phyloP scores from a whole-genome alignment of 2,329 filamentous ascomycete species.

The Phaeosphaeriaceae sp. region DNA sequence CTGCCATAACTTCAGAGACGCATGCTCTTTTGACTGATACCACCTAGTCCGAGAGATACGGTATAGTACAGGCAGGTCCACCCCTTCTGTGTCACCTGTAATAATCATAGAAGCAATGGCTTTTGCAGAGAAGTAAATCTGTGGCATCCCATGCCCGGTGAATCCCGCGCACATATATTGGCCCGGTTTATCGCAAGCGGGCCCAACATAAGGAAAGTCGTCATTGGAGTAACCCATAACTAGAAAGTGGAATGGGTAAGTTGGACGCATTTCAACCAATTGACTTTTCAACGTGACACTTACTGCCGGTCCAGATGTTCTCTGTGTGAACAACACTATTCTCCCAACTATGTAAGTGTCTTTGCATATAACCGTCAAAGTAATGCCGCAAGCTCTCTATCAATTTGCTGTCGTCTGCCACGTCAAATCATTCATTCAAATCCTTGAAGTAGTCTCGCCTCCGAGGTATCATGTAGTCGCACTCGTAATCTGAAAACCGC shows the following conservation, averaged over 20 bases:
- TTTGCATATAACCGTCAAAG: constrained; percentile 39
- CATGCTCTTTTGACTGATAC: constrained; percentile 9
- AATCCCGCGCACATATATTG: constrained; percentile 27
- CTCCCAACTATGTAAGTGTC: constrained; percentile 28
- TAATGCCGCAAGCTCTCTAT: constrained; percentile 22
- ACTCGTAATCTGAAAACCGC: constrained; percentile 57
- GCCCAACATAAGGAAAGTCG: constrained; percentile 16
- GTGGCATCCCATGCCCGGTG: constrained; percentile 27
- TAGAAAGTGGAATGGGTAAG: too few species aligned
- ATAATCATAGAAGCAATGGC: constrained; percentile 40
- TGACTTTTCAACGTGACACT: too few species aligned
- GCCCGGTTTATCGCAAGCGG: constrained; percentile 9
- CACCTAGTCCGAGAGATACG: constrained; percentile 10
- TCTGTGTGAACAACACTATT: constrained; percentile 19
- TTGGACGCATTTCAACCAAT: too few species aligned
- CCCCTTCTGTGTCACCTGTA: constrained; percentile 5
- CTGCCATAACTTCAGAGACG: constrained; percentile 9
- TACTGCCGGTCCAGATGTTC: constrained; percentile 34
- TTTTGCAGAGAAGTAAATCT: constrained; percentile 44
- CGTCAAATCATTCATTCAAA: constrained; percentile 15
- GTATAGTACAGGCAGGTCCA: constrained; percentile 14
- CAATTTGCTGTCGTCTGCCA: constrained; percentile 27
- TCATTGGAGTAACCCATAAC: constrained; percentile 24
- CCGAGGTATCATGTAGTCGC: constrained; percentile 57
- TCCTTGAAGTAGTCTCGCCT: constrained; percentile 41